A percentile compares a stretch with the other conserved stretches of the same genome.
These are phyloP conservation scores for Pezicula radicicola DNA, from an alignment of 2,329 filamentous ascomycete genomes.

Conservation along the genomic window DNA sequence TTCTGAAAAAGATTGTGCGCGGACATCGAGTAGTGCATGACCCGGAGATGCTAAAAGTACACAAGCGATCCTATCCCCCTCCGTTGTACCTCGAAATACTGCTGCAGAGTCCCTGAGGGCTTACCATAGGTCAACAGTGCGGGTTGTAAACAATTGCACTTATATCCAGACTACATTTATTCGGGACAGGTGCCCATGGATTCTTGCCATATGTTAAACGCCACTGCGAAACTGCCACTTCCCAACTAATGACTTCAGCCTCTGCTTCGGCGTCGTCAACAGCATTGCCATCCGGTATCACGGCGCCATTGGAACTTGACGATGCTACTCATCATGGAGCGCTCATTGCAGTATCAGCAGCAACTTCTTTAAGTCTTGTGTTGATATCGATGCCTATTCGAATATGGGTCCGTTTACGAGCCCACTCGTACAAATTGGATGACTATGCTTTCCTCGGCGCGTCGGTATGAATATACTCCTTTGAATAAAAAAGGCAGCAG, in stretches of 20 bases:
- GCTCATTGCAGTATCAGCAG: conserved; percentile 35
- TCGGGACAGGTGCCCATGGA: too few relatives aligned
- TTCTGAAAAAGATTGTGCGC: too few relatives aligned
- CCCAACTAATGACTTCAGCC: not conserved
- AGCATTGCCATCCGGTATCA: conserved; percentile 17
- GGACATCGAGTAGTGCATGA: too few relatives aligned
- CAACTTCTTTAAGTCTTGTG: conserved; percentile 33
- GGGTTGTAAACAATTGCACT: too few relatives aligned
- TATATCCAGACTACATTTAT: too few relatives aligned
- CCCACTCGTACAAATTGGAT: conserved; percentile 26
- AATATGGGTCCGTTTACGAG: conserved; percentile 33
- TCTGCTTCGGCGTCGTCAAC: conserved; percentile 1
- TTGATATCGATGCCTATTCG: conserved; percentile 36
- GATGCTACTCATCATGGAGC: conserved; percentile 36
- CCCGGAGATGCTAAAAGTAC: too few relatives aligned
- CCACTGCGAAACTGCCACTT: too few relatives aligned
- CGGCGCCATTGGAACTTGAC: conserved; percentile 32
- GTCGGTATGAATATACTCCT: conserved; percentile 21
- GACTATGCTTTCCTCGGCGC: conserved; percentile 32
- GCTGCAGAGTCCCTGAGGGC: too few relatives aligned
- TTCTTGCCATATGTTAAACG: too few relatives aligned
- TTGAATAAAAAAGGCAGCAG: not conserved
- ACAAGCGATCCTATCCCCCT: too few relatives aligned
- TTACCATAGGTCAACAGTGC: too few relatives aligned
- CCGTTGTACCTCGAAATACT: too few relatives aligned